Evolutionary conservation across 331 rosid species (phyloP).

Genomic region (Quercus phellos): DNA sequence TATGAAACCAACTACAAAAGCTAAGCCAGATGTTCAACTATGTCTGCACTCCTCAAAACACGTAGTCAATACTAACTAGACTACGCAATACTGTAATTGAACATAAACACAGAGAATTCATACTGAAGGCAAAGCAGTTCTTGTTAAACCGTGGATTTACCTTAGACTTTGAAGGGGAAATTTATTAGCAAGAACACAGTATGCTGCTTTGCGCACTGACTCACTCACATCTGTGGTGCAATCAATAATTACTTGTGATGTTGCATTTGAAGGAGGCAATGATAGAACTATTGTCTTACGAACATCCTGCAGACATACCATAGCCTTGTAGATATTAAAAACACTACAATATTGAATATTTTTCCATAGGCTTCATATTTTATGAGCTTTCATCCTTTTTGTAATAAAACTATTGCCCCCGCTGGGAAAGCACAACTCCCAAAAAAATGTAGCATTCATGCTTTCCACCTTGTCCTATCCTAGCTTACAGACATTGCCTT

Average conservation of each 20-base stretch:
- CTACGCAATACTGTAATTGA: neutral
- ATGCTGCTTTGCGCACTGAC: slow-evolving; percentile 82
- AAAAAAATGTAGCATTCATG: neutral
- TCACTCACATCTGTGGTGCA: slow-evolving; percentile 89
- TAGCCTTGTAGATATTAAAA: neutral
- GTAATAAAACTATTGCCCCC: neutral
- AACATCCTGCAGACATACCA: slow-evolving; percentile 62
- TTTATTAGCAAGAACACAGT: slow-evolving; percentile 76
- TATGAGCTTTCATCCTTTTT: neutral
- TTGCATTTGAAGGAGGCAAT: slow-evolving; percentile 77
- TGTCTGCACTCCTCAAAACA: neutral
- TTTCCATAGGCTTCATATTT: neutral
- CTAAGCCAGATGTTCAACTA: neutral
- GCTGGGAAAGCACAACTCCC: neutral
- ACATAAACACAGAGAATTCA: neutral
- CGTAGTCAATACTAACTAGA: neutral
- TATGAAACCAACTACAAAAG: neutral
- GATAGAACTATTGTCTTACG: slow-evolving; percentile 82
- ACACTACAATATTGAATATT: neutral
- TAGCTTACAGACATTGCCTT: neutral
- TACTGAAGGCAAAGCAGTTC: neutral
- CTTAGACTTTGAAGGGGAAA: slow-evolving; percentile 98
- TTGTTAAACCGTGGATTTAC: slow-evolving; percentile 25
- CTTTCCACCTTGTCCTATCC: neutral
- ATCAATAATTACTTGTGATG: slow-evolving; percentile 74